Base-by-base conservation (phyloP, 1,284 basidiomycete species). In the Earliella scabrosa region DNA sequence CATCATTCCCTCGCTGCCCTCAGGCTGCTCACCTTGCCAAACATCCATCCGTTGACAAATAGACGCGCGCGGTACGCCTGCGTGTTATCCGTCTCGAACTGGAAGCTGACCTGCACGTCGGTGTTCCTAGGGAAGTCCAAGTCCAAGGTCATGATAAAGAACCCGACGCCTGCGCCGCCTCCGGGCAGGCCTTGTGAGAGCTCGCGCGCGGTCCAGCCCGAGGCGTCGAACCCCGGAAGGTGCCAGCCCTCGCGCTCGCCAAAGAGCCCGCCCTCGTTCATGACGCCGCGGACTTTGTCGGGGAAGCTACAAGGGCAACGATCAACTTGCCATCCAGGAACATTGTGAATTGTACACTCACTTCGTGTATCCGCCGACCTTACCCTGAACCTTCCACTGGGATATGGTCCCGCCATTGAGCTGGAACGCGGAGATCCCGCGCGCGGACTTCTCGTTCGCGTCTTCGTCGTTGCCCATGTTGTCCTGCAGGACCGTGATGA, bases 41-140 rank as follows among this genome's bases (percentile, higher is more conserved):
- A 90, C 80, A 87, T 85, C 91, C 91, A 93, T 20, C 90, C 91
- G 64, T 93, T 93, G 23, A 93, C 87, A 59, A 88, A 93, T 45
- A 93, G 61, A 39, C 83, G 75, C 3, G 87, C 88, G 24, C 91
- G 80, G 66, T 91, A 93, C 20, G 87, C 77, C 56, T 87, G 78
- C 2, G 43, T 45, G 52, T 52, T 45, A 49, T 20, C 36, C 38
- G 7, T 36, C 54, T 52, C 81, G 65, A 92, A 92, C 1, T 77
- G 82, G 68, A 92, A 90, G 23, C 84, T 87, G 63, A 91, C 72
- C 55, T 81, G 79, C 7, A 82, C 80, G 66, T 92, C 90, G 38
- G 82, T 72, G 8, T 78, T 83, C 10, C 66, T 63, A 0, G 85
- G 82, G 29, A 92, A 75, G 38, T 79, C 65, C 40, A 93, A 73